phyloP scores from a whole-genome alignment of 1,139 yeast genomes.

The Saccharomycopsis phalli region DNA sequence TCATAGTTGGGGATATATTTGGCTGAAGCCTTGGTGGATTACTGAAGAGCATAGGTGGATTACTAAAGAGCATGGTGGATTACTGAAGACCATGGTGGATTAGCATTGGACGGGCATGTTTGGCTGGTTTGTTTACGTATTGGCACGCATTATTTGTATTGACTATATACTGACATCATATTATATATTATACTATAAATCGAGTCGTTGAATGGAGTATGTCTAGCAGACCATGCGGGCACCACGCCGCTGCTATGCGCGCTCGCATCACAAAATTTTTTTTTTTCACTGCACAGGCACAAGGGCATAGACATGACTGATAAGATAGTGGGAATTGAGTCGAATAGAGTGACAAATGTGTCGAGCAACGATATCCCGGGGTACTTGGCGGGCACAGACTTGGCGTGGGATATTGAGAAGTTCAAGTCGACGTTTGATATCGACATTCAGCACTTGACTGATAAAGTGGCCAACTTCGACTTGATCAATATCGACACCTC shows the following conservation, averaged over 20 bases:
- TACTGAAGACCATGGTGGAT: too few species aligned
- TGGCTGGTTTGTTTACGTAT: too few species aligned
- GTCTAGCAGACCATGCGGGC: slow-evolving; percentile 1
- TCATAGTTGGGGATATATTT: too few species aligned
- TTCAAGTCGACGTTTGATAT: slow-evolving; percentile 68
- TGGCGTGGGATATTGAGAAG: slow-evolving; percentile 77
- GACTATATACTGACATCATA: too few species aligned
- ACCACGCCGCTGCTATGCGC: neutral
- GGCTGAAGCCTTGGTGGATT: too few species aligned
- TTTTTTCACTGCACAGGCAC: neutral
- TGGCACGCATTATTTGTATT: too few species aligned
- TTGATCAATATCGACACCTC: slow-evolving; percentile 82
- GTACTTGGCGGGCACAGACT: slow-evolving; percentile 52
- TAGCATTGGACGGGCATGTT: too few species aligned
- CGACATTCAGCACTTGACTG: slow-evolving; percentile 54
- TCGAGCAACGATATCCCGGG: slow-evolving; percentile 89
- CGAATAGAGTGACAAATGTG: slow-evolving; percentile 83
- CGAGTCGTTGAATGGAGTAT: neutral
- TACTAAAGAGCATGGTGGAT: too few species aligned
- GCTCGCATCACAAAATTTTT: slow-evolving; percentile 6
- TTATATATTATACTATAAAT: too few species aligned
- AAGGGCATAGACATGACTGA: slow-evolving; percentile 20
- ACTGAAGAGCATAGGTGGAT: too few species aligned
- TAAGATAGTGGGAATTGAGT: slow-evolving; percentile 80
- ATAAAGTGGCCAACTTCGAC: slow-evolving; percentile 77